Evolutionary conservation across 2,329 filamentous ascomycete species (phyloP).

Genomic region (Chrysoporthe puriensis): DNA sequence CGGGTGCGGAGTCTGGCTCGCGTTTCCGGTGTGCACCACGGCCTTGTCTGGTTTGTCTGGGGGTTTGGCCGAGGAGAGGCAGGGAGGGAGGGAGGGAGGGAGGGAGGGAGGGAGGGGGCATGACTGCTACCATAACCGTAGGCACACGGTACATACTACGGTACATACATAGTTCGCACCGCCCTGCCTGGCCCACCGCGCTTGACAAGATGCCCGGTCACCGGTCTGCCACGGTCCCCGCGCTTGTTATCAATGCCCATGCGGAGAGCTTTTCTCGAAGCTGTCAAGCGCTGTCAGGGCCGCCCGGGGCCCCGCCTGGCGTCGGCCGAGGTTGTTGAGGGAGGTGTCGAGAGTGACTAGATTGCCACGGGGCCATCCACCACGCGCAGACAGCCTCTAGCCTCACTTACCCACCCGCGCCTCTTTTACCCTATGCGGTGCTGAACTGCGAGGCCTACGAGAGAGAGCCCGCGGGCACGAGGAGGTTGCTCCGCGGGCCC

Average conservation of each 20-base stretch:
- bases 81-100: neutral
- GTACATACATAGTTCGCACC: neutral
- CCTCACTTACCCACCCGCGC: neutral
- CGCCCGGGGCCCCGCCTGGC: neutral
- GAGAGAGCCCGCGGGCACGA: no score
- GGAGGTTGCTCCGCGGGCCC: neutral
- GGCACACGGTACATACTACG: neutral
- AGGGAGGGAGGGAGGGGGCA: neutral
- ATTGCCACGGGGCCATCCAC: no score
- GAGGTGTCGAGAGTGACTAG: no score
- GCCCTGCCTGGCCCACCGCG: neutral
- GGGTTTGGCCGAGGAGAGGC: neutral
- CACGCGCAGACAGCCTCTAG: neutral
- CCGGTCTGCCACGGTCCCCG: neutral
- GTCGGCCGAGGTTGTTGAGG: conserved; percentile 2
- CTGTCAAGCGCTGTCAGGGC: conserved; percentile 1
- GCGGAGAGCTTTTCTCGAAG: conserved; percentile 7
- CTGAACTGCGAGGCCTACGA: neutral
- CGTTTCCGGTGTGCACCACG: neutral
- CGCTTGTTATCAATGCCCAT: conserved; percentile 3
- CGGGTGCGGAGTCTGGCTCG: neutral
- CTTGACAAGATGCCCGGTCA: conserved; percentile 4
- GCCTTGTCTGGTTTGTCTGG: no score
- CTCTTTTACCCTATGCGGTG: neutral
- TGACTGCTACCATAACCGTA: neutral